Conservation (phyloP, 768 basidiomycete genomes). For the Pulveroboletus sp. region DNA sequence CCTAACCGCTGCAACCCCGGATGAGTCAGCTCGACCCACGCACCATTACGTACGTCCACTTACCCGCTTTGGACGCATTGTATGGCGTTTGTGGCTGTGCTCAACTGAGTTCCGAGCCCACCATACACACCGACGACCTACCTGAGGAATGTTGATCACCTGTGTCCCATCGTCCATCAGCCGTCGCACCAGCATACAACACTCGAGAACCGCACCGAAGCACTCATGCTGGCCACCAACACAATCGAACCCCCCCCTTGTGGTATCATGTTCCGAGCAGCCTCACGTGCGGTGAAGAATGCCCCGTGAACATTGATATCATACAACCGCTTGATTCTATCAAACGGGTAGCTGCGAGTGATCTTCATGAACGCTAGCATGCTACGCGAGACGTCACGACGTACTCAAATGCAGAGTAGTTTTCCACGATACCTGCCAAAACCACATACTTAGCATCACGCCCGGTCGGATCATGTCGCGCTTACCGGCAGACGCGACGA, state of each 20-base stretch:
- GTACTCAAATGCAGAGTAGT: constrained; percentile 81
- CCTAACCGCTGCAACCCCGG: no score
- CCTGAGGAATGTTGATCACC: constrained; percentile 89
- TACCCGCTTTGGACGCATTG: constrained; percentile 91
- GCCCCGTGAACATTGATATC: constrained; percentile 94
- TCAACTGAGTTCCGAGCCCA: background rate
- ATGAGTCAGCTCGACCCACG: background rate
- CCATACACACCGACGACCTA: constrained; percentile 21
- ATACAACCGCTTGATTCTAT: constrained; percentile 77
- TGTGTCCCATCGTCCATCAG: constrained; percentile 29
- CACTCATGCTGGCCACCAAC: constrained; percentile 88
- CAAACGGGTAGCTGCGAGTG: constrained; percentile 70
- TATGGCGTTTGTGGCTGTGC: constrained; percentile 84
- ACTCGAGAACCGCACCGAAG: constrained; percentile 52
- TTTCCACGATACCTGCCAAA: constrained; percentile 72
- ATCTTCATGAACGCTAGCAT: constrained; percentile 6
- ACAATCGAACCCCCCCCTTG: constrained; percentile 76
- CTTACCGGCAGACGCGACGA: constrained; percentile 84
- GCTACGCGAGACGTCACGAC: constrained; percentile 26
- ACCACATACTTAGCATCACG: background rate
- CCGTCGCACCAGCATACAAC: background rate
- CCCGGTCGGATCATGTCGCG: constrained; percentile 12
- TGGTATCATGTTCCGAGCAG: constrained; percentile 86
- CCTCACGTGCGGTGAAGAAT: constrained; percentile 95
- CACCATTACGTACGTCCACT: constrained; percentile 10